Evolutionary conservation across 768 basidiomycete species (phyloP), one percentile per base, ranked within the genome.

Genomic region (Mrakia hoshinonis): DNA sequence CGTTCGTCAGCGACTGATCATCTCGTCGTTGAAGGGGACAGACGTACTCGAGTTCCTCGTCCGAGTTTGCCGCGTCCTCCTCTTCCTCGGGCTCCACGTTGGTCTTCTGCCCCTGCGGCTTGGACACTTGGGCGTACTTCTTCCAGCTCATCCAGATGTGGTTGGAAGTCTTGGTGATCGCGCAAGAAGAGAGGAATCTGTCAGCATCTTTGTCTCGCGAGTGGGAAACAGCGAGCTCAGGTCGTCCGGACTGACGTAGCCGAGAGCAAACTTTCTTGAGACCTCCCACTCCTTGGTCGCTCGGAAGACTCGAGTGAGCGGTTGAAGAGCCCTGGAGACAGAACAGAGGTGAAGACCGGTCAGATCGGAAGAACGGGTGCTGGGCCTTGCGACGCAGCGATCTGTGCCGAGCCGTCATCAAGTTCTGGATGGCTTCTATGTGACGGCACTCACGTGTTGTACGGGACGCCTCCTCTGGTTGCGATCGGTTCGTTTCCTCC

Each of bases 241-340:
- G 1, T 36, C 34, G 38, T 22, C n/a, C n/a, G 9, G 31, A 15
- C 60, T 18, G 11, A 62, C 24, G 26, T 49, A 49, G 29, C 47
- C 31, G 4, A 70, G 36, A 39, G 61, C 62, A 36, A 51, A 51
- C 34, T 63, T 63, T 15, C 69, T 61, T 20, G 58, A 61, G 34
- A 62, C 51, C 18, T 49, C 69, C 48, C 49, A 70, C 51, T 70
- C 69, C 15, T 63, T 62, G 26, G 61, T 63, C 3, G 69, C 69
- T 36, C 69, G 69, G n/a, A 63, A 62, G 6, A 70, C 58, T n/a
- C 61, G 49, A 0, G 22, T 51, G 48, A 51, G 49, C 22, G 51
- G 69, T 34, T 64, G 61, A 36, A 36, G 49, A 22, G n/a, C 34
- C 22, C 60, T 39, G 60, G 12, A 22, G 36, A 13, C 4, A 0